Base-by-base conservation (phyloP, 495 filamentous ascomycete species). In the Hypoxylon fragiforme region DNA sequence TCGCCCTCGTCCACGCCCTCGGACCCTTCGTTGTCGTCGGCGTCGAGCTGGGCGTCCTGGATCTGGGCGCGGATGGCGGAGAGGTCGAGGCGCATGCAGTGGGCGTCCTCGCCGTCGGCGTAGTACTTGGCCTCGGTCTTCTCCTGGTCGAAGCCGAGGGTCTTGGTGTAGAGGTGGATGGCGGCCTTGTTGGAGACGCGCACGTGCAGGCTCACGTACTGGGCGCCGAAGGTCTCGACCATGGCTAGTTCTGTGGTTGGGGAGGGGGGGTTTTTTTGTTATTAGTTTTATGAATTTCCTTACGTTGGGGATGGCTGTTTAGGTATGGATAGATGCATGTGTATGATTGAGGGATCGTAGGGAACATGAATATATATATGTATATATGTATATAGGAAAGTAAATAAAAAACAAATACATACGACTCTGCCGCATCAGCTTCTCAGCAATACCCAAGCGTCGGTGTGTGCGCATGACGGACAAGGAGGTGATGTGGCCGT, bases 401-500 rank as follows among this genome's bases (percentile, higher is more conserved):
- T 8, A 18, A 7, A 30, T 5, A 12, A 2, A 11, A 16, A 21
- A 36, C 12, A 11, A 12, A 38, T 50, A 88, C 91, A 44, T 79
- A 97, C 92, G 94, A 66, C 83, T 87, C 80, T 97, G 92, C 36
- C 90, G 76, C 94, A 98, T 98, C 65, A 98, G 77, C 73, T 95
- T 88, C 81, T 98, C 94, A 22, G 94, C 94, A 59, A 98, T 86
- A 0, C 94, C 94, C 54, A 98, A 69, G 37, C 92, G 68, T 32
- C 94, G 74, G 76, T 98, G 94, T 50, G 94, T 97, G 60, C 94
- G 79, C 95, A 97, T 98, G 18, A 98, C 94, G 71, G 86, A 91
- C 55, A 98, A 72, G 70, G 83, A 88, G 2, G 94, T 98, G 71
- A 98, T 98, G 73, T 98, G 94, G 15, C 94, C 94, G 78, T 97